Evolutionary conservation across 768 basidiomycete species (phyloP).

Genomic region (Botryobasidium botryosum): DNA sequence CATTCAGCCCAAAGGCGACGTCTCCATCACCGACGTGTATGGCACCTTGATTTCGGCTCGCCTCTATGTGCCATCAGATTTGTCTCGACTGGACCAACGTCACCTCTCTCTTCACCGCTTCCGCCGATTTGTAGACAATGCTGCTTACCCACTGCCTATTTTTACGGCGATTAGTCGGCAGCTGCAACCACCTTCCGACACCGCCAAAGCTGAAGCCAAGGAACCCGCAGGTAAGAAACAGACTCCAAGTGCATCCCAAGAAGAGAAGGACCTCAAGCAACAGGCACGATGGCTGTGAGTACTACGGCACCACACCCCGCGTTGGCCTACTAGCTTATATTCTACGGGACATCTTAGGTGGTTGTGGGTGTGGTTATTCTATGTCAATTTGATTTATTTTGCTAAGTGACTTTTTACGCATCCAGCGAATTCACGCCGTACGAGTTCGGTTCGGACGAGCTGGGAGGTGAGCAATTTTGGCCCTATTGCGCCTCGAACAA

Average conservation of each 20-base stretch:
- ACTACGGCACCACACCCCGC: too few species aligned
- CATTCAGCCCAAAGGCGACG: slow-evolving; percentile 12
- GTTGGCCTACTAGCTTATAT: too few species aligned
- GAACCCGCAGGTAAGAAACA: neutral
- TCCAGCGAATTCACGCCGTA: slow-evolving; percentile 17
- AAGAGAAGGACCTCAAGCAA: neutral
- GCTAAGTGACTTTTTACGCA: neutral
- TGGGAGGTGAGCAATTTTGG: slow-evolving; percentile 12
- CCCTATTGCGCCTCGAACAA: neutral
- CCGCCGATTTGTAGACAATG: slow-evolving; percentile 13
- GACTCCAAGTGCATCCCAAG: too few species aligned
- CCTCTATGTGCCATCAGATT: slow-evolving; percentile 15
- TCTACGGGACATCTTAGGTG: slow-evolving; percentile 10
- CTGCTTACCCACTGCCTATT: slow-evolving; percentile 17
- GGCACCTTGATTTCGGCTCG: slow-evolving; percentile 18
- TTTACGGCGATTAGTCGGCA: slow-evolving; percentile 16
- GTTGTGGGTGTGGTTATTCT: slow-evolving; percentile 16
- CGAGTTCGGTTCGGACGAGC: slow-evolving; percentile 16
- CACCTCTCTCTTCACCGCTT: slow-evolving; percentile 17
- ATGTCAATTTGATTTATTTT: neutral
- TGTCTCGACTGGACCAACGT: slow-evolving; percentile 12
- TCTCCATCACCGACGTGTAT: slow-evolving; percentile 16
- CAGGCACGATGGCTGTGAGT: too few species aligned
- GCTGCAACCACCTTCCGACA: neutral
- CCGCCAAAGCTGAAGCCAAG: neutral